These are phyloP conservation scores for Ceratonia siliqua DNA, from an alignment of 306 rosid species.

Conservation along the genomic window DNA sequence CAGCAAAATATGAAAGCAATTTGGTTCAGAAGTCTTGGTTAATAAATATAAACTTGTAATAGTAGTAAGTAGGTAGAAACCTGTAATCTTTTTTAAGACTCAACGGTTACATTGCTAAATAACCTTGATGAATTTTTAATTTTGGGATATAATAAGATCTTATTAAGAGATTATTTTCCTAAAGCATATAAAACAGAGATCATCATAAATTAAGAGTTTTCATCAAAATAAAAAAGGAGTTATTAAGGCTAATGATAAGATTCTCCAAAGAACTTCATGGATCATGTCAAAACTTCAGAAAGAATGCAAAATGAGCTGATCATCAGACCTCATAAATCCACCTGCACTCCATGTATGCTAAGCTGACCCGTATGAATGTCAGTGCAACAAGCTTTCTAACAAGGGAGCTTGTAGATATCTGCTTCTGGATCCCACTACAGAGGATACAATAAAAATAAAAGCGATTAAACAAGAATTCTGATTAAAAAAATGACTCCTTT, in stretches of 20 bases:
- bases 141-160: neutral
- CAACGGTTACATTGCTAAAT: neutral
- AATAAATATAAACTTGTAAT: neutral
- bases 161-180: neutral
- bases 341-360: constrained; percentile 83
- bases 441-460: constrained; percentile 17
- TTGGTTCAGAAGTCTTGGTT: neutral
- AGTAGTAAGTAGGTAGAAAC: neutral
- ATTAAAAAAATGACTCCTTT: too few species aligned
- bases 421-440: constrained; percentile 85
- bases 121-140: neutral
- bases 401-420: constrained; percentile 67
- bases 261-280: neutral
- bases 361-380: constrained; percentile 71
- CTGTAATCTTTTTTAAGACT: neutral
- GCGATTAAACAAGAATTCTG: too few species aligned
- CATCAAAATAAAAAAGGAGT: neutral
- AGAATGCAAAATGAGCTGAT: constrained; percentile 23
- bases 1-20: constrained; percentile 9
- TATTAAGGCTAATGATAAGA: neutral
- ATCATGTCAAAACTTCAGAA: constrained; percentile 11
- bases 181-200: constrained; percentile 20
- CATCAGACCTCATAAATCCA: constrained; percentile 83
- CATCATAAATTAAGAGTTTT: neutral
- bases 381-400: constrained; percentile 77